Evolutionary conservation across 495 filamentous ascomycete genomes (phyloP).

Genomic region (Aspergillus funiculosus): DNA sequence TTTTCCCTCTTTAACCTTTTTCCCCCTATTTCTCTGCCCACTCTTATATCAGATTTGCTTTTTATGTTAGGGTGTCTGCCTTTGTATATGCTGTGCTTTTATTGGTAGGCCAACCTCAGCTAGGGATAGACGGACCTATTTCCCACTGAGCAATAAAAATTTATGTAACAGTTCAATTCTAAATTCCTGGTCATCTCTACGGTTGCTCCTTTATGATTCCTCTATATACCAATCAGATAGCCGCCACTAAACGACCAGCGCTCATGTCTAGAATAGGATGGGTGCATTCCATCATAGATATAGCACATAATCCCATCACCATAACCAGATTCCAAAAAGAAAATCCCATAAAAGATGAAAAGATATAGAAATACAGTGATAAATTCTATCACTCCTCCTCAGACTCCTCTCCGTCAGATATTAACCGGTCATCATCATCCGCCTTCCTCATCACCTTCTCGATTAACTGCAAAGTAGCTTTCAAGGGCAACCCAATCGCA

Average conservation of each 20-base stretch:
- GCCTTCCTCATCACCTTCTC: slow-evolving; percentile 66
- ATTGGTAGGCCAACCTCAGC: slow-evolving; percentile 24
- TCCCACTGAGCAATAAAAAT: slow-evolving; percentile 20
- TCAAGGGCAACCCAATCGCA: slow-evolving; percentile 88
- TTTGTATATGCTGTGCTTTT: slow-evolving; percentile 37
- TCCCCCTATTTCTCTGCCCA: slow-evolving; percentile 11
- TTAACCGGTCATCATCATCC: slow-evolving; percentile 47
- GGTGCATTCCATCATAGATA: too few relatives aligned
- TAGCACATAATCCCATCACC: background rate
- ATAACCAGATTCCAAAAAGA: background rate
- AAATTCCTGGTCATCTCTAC: too few relatives aligned
- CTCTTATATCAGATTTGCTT: slow-evolving; percentile 16
- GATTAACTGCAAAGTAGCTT: slow-evolving; percentile 72
- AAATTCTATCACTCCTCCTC: slow-evolving; percentile 13
- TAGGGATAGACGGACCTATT: slow-evolving; percentile 20
- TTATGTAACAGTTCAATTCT: slow-evolving; percentile 18
- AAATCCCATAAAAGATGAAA: background rate
- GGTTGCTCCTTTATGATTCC: too few relatives aligned
- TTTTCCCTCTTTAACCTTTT: slow-evolving; percentile 23
- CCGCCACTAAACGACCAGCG: slow-evolving; percentile 6
- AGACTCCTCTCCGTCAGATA: slow-evolving; percentile 30
- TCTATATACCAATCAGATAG: background rate
- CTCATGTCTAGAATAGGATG: background rate
- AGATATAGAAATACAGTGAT: slow-evolving; percentile 2
- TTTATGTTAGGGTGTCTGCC: slow-evolving; percentile 35